These are phyloP conservation scores for Fagus crenata DNA, from an alignment of 306 rosid genomes.

Conservation along the genomic window DNA sequence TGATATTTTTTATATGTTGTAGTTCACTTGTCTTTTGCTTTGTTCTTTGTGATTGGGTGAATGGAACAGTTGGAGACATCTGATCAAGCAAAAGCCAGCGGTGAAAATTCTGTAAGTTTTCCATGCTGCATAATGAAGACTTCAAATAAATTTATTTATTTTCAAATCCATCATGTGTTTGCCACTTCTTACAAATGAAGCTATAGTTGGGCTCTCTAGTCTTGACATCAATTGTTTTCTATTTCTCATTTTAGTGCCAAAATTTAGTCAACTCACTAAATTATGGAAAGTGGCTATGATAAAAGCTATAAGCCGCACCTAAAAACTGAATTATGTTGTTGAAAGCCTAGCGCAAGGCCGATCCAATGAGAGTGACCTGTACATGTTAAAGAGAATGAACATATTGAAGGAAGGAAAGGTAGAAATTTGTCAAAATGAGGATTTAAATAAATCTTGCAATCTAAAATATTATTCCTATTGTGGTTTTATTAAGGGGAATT, in stretches of 20 bases:
- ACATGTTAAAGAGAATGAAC: not conserved
- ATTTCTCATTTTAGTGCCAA: not conserved
- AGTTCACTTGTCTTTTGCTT: conserved; percentile 26
- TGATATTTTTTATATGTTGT: conserved; percentile 13
- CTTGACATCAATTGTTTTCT: not conserved
- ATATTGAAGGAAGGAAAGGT: not conserved
- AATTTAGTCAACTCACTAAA: not conserved
- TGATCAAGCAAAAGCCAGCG: conserved; percentile 75
- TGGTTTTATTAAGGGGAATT: not conserved
- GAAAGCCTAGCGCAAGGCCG: not conserved
- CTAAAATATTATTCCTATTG: not conserved
- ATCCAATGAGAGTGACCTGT: not conserved
- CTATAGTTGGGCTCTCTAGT: not conserved
- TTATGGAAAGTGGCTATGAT: not conserved
- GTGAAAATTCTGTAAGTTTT: conserved; percentile 76
- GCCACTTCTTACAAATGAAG: not conserved
- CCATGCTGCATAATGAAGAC: conserved; percentile 9
- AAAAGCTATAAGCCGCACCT: not conserved
- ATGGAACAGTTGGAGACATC: conserved; percentile 93
- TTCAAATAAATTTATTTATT: conserved; percentile 13
- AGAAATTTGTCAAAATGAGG: not conserved
- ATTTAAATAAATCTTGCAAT: not conserved
- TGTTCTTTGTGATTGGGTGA: conserved; percentile 60
- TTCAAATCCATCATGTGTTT: not conserved
- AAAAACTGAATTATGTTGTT: not conserved